Base-by-base conservation (phyloP, 495 filamentous ascomycete species). In the Penicillium parvum region DNA sequence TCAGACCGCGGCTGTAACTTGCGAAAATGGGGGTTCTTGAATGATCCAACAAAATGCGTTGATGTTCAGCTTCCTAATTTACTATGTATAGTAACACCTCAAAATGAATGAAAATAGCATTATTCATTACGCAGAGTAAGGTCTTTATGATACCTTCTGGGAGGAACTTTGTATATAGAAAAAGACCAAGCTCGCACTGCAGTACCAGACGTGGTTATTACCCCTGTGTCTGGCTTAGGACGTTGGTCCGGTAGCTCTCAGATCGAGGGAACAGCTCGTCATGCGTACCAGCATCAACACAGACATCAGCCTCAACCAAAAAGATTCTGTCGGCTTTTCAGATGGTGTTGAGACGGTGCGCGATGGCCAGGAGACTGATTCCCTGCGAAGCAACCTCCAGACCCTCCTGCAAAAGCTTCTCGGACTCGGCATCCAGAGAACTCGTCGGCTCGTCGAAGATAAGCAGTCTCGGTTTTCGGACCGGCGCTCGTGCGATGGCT, bases 381-480 rank as follows among this genome's bases (percentile, higher is more conserved):
- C 81, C 84, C 43, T 79, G 76, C 4, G 74, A 60, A 4, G 79
- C 76, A 12, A 69, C 56, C 41, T 83, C 79, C 35, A 90, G 72
- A 2, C 82, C 83, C 15, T 71, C 69, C 61, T 88, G 84, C 5
- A 91, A 72, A 19, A 82, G 53, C 44, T 72, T 72, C 66, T 91
- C 86, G 10, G 75, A 78, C 60, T 85, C 75, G 3, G 81, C 77
- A 47, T 91, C 86, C n/a, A 90, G 67, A 16, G 77, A 77, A 15
- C 71, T 77, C 2, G 86, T 90, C 3, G 86, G 81, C 63, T 90
- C 86, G 50, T 91, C 86, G 1, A 91, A 65, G 9, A 92, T 58
- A 41, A 90, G 58, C 17, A 90, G 65, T 16, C 68, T 61, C 1
- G 87, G 85, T 26, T 83, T 74, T 8, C 85, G 74, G 3, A 92